Percentiles rank a stretch among this genome's conserved stretches.
Evolutionary conservation across 495 filamentous ascomycete species (phyloP).

Genomic region (Margaritispora aquatica): DNA sequence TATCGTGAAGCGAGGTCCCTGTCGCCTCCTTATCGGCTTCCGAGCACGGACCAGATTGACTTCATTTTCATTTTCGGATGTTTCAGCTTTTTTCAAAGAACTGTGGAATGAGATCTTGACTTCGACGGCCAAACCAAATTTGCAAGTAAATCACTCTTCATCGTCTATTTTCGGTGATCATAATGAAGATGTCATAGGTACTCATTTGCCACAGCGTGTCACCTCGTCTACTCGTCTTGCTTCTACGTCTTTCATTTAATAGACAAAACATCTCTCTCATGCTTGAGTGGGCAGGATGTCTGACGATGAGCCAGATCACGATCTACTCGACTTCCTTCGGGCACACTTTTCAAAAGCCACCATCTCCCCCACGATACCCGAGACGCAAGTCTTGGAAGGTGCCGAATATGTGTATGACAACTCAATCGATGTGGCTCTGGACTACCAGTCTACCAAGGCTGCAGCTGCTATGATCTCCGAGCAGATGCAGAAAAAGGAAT

Average conservation of each 20-base stretch:
- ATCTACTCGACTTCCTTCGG: conserved; percentile 81
- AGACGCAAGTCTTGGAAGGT: conserved; percentile 75
- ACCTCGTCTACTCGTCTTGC: neutral
- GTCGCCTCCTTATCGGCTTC: neutral
- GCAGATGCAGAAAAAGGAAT: conserved; percentile 76
- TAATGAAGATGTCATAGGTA: neutral
- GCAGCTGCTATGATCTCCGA: conserved; percentile 73
- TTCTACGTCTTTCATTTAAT: neutral
- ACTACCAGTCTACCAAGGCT: conserved; percentile 68
- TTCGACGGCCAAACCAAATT: no score
- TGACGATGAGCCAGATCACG: conserved; percentile 83
- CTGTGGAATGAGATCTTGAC: neutral
- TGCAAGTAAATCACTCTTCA: no score
- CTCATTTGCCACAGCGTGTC: neutral
- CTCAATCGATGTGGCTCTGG: conserved; percentile 83
- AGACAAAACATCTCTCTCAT: neutral
- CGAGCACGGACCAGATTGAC: neutral
- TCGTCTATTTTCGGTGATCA: neutral
- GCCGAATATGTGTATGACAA: conserved; percentile 90
- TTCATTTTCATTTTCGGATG: no score
- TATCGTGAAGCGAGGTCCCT: neutral
- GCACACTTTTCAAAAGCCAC: conserved; percentile 62
- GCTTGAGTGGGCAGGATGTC: conserved; percentile 49
- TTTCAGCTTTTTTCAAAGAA: neutral
- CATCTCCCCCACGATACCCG: conserved; percentile 40